Conservation (phyloP, 2,329 filamentous ascomycete genomes). For the Sporothrix euskadiensis region DNA sequence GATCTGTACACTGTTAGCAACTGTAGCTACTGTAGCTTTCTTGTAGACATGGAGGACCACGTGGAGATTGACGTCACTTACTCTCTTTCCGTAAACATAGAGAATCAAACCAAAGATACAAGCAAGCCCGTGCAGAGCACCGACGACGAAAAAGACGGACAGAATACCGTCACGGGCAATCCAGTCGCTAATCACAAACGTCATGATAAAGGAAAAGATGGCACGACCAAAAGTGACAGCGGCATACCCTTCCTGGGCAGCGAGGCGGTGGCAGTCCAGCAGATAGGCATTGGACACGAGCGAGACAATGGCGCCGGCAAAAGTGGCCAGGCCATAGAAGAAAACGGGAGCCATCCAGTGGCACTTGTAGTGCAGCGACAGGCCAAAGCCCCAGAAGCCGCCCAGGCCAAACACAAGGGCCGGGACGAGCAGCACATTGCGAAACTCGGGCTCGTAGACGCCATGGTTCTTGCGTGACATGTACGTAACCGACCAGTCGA, state of each 20-base stretch:
- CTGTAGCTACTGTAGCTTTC: background rate
- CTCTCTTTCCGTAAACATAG: conserved; percentile 25
- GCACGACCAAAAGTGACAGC: conserved; percentile 28
- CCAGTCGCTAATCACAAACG: conserved; percentile 28
- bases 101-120: conserved; percentile 11
- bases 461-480: conserved; percentile 45
- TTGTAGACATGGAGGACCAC: background rate
- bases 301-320: conserved; percentile 27
- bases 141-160: conserved; percentile 3
- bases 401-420: conserved; percentile 39
- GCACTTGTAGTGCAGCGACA: conserved; percentile 30
- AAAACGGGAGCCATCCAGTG: conserved; percentile 32
- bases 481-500: conserved; percentile 43
- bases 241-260: conserved; percentile 30
- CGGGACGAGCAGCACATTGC: conserved; percentile 43
- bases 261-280: conserved; percentile 29
- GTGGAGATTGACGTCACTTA: background rate
- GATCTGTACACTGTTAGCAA: conserved; percentile 6
- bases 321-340: conserved; percentile 30
- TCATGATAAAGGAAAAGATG: conserved; percentile 28
- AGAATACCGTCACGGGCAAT: conserved; percentile 22
- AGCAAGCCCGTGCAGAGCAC: background rate
- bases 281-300: conserved; percentile 30
- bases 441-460: conserved; percentile 48
- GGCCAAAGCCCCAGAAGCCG: conserved; percentile 44